These are phyloP conservation scores for Stenocarpella maydis DNA, from an alignment of 2,329 filamentous ascomycete genomes.

Conservation along the genomic window DNA sequence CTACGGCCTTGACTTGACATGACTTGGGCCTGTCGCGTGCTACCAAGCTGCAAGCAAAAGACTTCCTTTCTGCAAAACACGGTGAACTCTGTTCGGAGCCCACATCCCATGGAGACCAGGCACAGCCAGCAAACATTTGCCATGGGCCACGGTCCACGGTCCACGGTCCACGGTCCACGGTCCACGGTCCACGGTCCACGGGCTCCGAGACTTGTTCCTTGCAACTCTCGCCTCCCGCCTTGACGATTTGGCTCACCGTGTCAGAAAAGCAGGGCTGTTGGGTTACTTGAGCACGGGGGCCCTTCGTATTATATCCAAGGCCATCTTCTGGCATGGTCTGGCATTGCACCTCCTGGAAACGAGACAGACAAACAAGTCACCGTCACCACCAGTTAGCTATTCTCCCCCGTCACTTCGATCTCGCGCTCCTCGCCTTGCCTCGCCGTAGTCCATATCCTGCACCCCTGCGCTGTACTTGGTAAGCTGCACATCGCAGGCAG, in stretches of 20 bases:
- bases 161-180: slow-evolving; percentile 17
- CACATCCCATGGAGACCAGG: slow-evolving; percentile 24
- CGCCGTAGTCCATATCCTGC: neutral
- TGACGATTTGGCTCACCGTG: slow-evolving; percentile 8
- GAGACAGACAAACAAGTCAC: neutral
- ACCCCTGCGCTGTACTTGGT: neutral
- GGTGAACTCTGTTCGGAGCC: slow-evolving; percentile 22
- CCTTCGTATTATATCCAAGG: slow-evolving; percentile 5
- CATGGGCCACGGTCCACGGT: slow-evolving; percentile 19
- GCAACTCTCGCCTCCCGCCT: neutral
- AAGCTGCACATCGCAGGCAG: neutral
- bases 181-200: slow-evolving; percentile 14
- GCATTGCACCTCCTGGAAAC: slow-evolving; percentile 11
- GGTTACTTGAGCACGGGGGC: neutral
- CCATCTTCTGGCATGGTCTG: neutral
- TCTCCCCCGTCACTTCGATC: neutral
- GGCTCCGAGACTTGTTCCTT: slow-evolving; percentile 5
- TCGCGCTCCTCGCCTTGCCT: neutral
- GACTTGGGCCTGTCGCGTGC: slow-evolving; percentile 19
- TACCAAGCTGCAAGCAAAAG: neutral
- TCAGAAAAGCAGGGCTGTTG: slow-evolving; percentile 21
- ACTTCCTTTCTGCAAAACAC: slow-evolving; percentile 9
- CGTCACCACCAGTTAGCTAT: neutral
- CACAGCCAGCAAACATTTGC: slow-evolving; percentile 21
- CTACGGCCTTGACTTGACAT: neutral